Evolutionary conservation across 768 basidiomycete species (phyloP), one percentile per base, ranked within the genome.

Genomic region (Pleurotus citrinopileatus): DNA sequence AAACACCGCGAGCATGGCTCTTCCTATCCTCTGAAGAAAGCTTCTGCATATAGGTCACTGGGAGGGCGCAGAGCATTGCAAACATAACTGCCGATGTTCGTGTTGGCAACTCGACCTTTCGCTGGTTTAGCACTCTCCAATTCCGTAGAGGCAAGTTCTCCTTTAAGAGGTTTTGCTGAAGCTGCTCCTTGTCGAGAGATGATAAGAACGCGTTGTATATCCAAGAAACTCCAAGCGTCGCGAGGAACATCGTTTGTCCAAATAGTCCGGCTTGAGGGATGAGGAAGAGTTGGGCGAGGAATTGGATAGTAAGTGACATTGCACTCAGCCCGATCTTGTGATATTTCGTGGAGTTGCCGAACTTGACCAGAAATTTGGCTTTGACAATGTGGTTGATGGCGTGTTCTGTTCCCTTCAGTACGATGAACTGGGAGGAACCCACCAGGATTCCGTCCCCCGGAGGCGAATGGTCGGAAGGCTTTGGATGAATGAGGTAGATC

Each of bases 241-340:
- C 3, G 17, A 71, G 40, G 44, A 71, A 70, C 64, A 70, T 62
- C 46, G 63, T 55, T 52, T 70, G 67, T 25, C 69, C 66, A 27
- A 72, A 69, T 3, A 69, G 45, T 6, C 60, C 58, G n/a, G 62
- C 67, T 25, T 68, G 67, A 1, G 69, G 69, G 22, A 70, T 69
- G 37, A 72, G 61, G 44, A 72, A 60, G 3, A 71, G 59, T 55
- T 73, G 70, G n/a, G 63, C 47, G 22, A 72, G 10, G 59, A 70
- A 70, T 23, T 73, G 71, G 36, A 59, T 19, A 17, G 66, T 60
- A 44, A 68, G 59, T 8, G 71, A 51, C 45, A 66, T 55, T 13
- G 66, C 59, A 44, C 61, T 66, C 19, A 62, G 32, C 29, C 71
- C 67, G 37, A 70, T 51, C 17, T 1, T n/a, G 12, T 59, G 17